These are phyloP conservation scores for Talaromyces amestolkiae DNA, from an alignment of 2,329 filamentous ascomycete species.

Conservation along the genomic window DNA sequence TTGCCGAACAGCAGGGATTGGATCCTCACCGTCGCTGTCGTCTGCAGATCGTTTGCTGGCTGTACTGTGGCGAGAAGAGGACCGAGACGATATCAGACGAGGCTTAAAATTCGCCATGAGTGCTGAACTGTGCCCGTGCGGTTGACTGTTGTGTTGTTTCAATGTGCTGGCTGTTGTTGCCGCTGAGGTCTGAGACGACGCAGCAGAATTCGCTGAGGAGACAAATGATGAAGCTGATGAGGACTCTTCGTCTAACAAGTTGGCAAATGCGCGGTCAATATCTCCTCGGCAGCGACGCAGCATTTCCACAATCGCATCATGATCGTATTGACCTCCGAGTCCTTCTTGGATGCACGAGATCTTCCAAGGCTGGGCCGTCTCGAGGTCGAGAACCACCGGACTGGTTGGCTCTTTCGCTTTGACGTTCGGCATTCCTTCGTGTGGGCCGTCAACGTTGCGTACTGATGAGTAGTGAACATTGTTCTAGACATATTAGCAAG, in stretches of 20 bases:
- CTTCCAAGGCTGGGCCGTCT: slow-evolving; percentile 54
- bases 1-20: slow-evolving; percentile 19
- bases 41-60: slow-evolving; percentile 44
- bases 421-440: slow-evolving; percentile 55
- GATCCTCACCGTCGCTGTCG: slow-evolving; percentile 39
- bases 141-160: neutral
- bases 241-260: slow-evolving; percentile 49
- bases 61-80: slow-evolving; percentile 42
- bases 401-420: slow-evolving; percentile 29
- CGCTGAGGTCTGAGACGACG: slow-evolving; percentile 17
- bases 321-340: slow-evolving; percentile 52
- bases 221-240: slow-evolving; percentile 21
- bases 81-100: slow-evolving; percentile 38
- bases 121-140: neutral
- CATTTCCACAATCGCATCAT: slow-evolving; percentile 51
- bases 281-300: slow-evolving; percentile 55
- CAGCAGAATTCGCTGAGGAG: slow-evolving; percentile 11
- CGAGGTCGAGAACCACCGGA: slow-evolving; percentile 34
- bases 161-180: slow-evolving; percentile 17
- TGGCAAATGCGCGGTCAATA: slow-evolving; percentile 53
- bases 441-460: slow-evolving; percentile 58
- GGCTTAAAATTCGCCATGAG: slow-evolving; percentile 27
- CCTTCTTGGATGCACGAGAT: slow-evolving; percentile 53
- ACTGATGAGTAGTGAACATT: slow-evolving; percentile 69
- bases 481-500: slow-evolving; percentile 40